phyloP scores from a whole-genome alignment of 2,329 filamentous ascomycete genomes.

The Aspergillus sp. region DNA sequence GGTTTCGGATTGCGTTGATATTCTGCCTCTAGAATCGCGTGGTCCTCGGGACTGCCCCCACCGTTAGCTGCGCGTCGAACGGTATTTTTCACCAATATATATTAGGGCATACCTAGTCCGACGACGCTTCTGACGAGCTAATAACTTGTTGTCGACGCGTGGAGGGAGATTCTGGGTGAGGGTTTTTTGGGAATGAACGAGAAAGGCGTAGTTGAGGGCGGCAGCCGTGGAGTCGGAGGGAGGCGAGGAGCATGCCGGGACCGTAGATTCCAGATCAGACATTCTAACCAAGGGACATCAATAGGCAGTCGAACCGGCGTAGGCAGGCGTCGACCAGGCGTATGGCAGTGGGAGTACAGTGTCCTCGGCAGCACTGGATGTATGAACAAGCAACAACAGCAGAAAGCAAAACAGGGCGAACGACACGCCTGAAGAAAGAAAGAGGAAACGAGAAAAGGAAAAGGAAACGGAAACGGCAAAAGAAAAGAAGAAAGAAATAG shows the following conservation, averaged over 20 bases:
- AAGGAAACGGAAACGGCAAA: not conserved
- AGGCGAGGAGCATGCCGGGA: slow-evolving; percentile 23
- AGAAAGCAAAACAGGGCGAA: not conserved
- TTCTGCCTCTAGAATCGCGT: slow-evolving; percentile 76
- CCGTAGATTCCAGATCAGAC: slow-evolving; percentile 29
- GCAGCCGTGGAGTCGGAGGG: slow-evolving; percentile 25
- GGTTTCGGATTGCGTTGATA: slow-evolving; percentile 82
- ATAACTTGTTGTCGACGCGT: slow-evolving; percentile 51
- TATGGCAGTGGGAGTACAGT: not conserved
- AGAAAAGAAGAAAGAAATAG: not conserved
- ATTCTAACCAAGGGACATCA: slow-evolving; percentile 13
- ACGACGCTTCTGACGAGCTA: slow-evolving; percentile 53
- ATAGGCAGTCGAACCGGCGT: not conserved
- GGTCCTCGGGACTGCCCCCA: slow-evolving; percentile 66
- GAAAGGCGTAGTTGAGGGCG: slow-evolving; percentile 44
- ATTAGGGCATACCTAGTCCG: slow-evolving; percentile 47
- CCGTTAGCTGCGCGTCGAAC: slow-evolving; percentile 5
- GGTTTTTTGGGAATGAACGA: slow-evolving; percentile 53
- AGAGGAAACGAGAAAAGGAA: not conserved
- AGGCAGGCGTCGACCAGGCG: not conserved
- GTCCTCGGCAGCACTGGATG: not conserved
- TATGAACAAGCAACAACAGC: not conserved
- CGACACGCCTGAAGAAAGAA: not conserved
- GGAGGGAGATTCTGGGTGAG: slow-evolving; percentile 49
- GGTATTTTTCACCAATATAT: too few species aligned